Evolutionary conservation across 345 rosid genomes (phyloP).

Genomic region (Litchi chinensis): DNA sequence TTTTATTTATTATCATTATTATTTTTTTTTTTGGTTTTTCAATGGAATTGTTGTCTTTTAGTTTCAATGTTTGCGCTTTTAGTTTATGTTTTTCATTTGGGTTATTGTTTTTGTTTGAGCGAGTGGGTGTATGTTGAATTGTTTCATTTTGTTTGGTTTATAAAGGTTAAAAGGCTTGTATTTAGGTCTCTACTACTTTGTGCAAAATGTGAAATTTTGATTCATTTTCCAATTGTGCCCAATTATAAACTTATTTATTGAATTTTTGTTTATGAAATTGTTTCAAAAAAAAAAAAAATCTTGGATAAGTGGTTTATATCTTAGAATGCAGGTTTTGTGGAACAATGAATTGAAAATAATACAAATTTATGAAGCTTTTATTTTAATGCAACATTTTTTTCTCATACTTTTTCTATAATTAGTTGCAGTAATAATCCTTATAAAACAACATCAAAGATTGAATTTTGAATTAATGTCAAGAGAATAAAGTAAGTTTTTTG

Average conservation of each 20-base stretch:
- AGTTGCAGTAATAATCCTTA: no score
- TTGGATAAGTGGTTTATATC: not conserved
- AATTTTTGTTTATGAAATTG: no score
- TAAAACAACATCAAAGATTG: no score
- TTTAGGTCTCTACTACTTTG: no score
- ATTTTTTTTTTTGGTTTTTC: not conserved
- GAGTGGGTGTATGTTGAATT: not conserved
- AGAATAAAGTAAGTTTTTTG: no score
- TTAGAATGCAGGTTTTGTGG: not conserved
- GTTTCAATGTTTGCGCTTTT: no score
- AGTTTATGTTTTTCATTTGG: not conserved
- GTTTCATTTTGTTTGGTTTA: conserved; percentile 6
- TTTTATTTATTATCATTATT: conserved; percentile 31
- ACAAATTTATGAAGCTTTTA: not conserved
- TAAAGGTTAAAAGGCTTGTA: no score
- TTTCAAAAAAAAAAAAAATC: not conserved
- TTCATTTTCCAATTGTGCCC: no score
- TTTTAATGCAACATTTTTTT: conserved; percentile 7
- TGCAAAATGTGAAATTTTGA: no score
- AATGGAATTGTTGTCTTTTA: not conserved
- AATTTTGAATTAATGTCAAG: no score
- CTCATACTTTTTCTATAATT: no score
- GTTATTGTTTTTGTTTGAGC: not conserved
- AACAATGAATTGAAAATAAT: not conserved
- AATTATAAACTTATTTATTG: no score